A percentile compares a stretch with the other conserved stretches of the same genome.
These are phyloP conservation scores for Volvox africanus DNA, from an alignment of 139 green algal genomes.

Conservation along the genomic window DNA sequence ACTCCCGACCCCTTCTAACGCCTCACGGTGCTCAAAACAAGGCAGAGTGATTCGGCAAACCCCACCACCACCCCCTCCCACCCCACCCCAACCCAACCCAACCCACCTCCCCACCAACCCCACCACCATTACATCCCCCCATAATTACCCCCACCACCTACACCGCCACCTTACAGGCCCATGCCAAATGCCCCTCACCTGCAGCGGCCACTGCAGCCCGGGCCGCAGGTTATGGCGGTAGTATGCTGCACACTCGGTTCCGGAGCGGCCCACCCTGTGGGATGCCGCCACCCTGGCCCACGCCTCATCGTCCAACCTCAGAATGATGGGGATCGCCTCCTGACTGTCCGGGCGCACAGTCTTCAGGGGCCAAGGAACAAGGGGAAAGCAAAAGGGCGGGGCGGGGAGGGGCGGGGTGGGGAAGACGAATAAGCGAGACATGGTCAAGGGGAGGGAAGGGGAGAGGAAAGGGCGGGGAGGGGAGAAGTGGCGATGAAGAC, in stretches of 20 bases:
- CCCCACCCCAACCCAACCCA: neutral
- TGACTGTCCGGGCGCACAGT: slow-evolving; percentile 7
- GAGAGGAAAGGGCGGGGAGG: neutral
- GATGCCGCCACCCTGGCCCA: slow-evolving; percentile 20
- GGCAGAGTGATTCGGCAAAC: neutral
- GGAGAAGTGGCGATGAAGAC: no score
- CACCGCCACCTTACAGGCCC: neutral
- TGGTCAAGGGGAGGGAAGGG: neutral
- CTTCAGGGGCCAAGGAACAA: neutral
- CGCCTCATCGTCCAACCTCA: slow-evolving; percentile 14
- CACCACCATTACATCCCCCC: neutral
- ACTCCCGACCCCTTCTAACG: no score
- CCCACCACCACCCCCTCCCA: neutral
- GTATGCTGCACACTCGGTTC: slow-evolving; percentile 30
- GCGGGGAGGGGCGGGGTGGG: neutral
- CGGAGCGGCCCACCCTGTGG: slow-evolving; percentile 23
- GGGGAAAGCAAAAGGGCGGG: neutral
- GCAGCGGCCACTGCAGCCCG: slow-evolving; percentile 28
- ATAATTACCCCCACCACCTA: neutral
- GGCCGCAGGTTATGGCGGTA: slow-evolving; percentile 42
- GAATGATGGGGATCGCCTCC: slow-evolving; percentile 28
- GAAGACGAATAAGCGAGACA: neutral
- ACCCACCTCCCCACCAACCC: neutral
- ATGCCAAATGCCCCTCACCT: neutral
- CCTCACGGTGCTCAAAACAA: no score